These are phyloP conservation scores for Lenzites betulinus DNA, from an alignment of 768 basidiomycete species.

Conservation along the genomic window DNA sequence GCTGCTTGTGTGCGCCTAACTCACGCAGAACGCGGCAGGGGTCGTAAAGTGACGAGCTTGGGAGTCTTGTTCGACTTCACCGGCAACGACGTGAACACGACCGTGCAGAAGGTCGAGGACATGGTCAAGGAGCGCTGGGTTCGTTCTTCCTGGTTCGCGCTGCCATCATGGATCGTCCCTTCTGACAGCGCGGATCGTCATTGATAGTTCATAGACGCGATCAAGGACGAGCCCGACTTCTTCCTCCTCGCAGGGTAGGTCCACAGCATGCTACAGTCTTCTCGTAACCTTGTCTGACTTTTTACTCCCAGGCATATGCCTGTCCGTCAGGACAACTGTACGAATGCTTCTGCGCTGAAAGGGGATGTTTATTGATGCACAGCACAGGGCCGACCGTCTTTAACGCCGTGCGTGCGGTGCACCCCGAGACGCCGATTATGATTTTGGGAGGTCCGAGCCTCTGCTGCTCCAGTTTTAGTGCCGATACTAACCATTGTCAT, in stretches of 20 bases:
- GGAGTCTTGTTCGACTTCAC: constrained; percentile 81
- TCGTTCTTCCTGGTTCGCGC: constrained; percentile 17
- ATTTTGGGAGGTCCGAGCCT: constrained; percentile 68
- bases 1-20: neutral
- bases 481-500: neutral
- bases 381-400: constrained; percentile 68
- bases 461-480: neutral
- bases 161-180: neutral
- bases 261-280: neutral
- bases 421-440: constrained; percentile 75
- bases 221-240: constrained; percentile 78
- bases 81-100: constrained; percentile 68
- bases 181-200: neutral
- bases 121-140: constrained; percentile 86
- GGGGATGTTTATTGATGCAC: neutral
- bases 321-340: constrained; percentile 66
- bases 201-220: constrained; percentile 71
- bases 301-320: constrained; percentile 73
- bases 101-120: constrained; percentile 68
- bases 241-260: constrained; percentile 73
- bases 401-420: constrained; percentile 69
- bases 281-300: neutral
- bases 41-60: constrained; percentile 73
- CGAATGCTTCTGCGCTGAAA: constrained; percentile 18
- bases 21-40: constrained; percentile 37